phyloP scores from a whole-genome alignment of 257 asterid species.

The Coffea eugenioides region DNA sequence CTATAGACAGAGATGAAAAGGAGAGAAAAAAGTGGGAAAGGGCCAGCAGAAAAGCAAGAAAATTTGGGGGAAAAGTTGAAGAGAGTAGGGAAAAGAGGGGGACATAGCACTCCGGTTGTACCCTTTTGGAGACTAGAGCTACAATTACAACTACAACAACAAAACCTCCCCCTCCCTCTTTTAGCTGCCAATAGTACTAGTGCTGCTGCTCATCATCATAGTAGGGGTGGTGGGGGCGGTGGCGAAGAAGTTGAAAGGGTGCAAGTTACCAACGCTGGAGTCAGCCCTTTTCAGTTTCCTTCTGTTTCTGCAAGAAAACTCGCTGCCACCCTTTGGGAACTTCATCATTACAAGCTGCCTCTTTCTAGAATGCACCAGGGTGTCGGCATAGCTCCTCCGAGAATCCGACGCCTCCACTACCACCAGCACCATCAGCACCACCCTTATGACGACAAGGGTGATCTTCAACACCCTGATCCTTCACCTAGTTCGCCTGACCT shows the following conservation, averaged over 20 bases:
- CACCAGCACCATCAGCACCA: constrained; percentile 35
- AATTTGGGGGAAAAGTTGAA: constrained; percentile 82
- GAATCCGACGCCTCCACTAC: constrained; percentile 60
- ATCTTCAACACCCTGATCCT: constrained; percentile 53
- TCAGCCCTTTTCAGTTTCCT: constrained; percentile 30
- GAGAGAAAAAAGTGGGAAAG: constrained; percentile 50
- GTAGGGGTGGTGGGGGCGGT: background rate
- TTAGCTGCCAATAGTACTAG: background rate
- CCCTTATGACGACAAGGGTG: constrained; percentile 38
- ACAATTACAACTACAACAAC: constrained; percentile 12
- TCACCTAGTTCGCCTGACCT: constrained; percentile 59
- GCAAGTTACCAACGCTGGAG: constrained; percentile 24
- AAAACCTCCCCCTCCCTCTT: constrained; percentile 21
- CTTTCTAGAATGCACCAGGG: constrained; percentile 63
- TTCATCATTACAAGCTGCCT: constrained; percentile 53
- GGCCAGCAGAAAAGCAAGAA: constrained; percentile 67
- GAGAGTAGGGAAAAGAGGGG: constrained; percentile 74
- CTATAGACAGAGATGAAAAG: constrained; percentile 51
- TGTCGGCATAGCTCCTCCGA: constrained; percentile 40
- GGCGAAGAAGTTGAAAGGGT: constrained; percentile 17
- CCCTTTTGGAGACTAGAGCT: constrained; percentile 60
- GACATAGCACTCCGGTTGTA: constrained; percentile 70
- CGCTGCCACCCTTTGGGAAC: constrained; percentile 84
- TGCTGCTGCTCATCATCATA: background rate
- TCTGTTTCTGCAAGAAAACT: constrained; percentile 75